Evolutionary conservation across 441 rosid genomes (phyloP).

Genomic region (Metrosideros polymorpha): DNA sequence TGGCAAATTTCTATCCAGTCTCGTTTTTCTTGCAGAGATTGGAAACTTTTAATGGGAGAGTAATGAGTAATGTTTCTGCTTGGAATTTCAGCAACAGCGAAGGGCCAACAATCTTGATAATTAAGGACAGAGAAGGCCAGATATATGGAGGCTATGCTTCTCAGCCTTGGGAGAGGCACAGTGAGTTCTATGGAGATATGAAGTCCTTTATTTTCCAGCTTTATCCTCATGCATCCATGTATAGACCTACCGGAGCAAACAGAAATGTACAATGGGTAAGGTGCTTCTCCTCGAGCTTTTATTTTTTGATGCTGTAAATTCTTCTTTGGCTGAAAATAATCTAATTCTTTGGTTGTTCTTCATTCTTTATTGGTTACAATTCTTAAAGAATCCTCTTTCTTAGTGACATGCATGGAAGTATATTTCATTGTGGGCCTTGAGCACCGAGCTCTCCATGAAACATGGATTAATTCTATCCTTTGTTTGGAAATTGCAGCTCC

Average conservation of each 20-base stretch:
- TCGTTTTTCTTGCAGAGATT: background rate
- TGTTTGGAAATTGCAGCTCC: background rate
- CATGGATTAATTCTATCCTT: background rate
- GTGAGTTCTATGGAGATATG: conserved; percentile 89
- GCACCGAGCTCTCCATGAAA: background rate
- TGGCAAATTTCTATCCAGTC: background rate
- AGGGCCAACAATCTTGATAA: conserved; percentile 51
- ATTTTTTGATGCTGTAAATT: background rate
- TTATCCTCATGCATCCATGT: conserved; percentile 55
- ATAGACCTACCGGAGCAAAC: conserved; percentile 84
- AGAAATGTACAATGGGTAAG: conserved; percentile 80
- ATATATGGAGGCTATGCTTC: conserved; percentile 87
- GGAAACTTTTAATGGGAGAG: conserved; percentile 1
- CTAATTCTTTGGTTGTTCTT: background rate
- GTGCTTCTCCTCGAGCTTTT: background rate
- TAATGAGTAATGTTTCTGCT: conserved; percentile 14
- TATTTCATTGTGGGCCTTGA: background rate
- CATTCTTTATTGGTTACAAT: background rate
- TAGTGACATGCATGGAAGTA: background rate
- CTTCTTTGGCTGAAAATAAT: background rate
- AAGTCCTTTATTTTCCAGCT: conserved; percentile 84
- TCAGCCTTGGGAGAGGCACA: conserved; percentile 76
- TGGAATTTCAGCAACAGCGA: conserved; percentile 52
- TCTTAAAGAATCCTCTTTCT: background rate
- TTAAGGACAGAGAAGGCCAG: conserved; percentile 72